Evolutionary conservation across 768 basidiomycete genomes (phyloP).

Genomic region (Gloeophyllum trabeum): DNA sequence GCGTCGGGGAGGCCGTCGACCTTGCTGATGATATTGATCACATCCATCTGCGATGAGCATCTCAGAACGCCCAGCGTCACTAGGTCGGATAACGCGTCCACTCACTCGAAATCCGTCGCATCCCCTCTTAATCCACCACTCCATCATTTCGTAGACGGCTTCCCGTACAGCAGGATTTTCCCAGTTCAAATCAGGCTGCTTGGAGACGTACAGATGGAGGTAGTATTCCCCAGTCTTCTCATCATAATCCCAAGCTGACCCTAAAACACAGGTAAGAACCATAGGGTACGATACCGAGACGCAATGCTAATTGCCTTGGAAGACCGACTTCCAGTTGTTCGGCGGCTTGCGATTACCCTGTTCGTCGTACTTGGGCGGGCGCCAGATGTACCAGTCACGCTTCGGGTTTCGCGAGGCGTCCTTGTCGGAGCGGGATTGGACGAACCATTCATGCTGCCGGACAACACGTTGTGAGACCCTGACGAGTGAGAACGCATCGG

Average conservation of each 20-base stretch:
- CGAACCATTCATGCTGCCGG: constrained; percentile 60
- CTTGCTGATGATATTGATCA: constrained; percentile 62
- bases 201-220: constrained; percentile 51
- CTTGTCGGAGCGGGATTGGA: constrained; percentile 39
- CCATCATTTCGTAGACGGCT: constrained; percentile 54
- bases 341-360: constrained; percentile 48
- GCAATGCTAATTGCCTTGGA: constrained; percentile 33
- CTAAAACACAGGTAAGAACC: constrained; percentile 16
- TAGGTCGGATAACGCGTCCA: constrained; percentile 3
- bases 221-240: constrained; percentile 57
- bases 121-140: constrained; percentile 65
- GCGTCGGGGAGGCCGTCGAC: constrained; percentile 55
- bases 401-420: constrained; percentile 46
- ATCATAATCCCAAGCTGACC: constrained; percentile 66
- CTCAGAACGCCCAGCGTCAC: background rate
- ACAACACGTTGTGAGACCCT: background rate
- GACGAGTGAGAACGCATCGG: background rate
- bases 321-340: constrained; percentile 64
- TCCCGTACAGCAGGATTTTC: constrained; percentile 44
- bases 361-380: constrained; percentile 39
- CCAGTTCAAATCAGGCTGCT: constrained; percentile 76
- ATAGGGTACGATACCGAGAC: background rate
- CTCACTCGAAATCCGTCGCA: constrained; percentile 67
- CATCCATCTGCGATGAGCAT: constrained; percentile 39
- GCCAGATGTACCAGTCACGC: constrained; percentile 74